Evolutionary conservation across 202 grass and related monocot genomes (phyloP).

Genomic region (Digitaria exilis): DNA sequence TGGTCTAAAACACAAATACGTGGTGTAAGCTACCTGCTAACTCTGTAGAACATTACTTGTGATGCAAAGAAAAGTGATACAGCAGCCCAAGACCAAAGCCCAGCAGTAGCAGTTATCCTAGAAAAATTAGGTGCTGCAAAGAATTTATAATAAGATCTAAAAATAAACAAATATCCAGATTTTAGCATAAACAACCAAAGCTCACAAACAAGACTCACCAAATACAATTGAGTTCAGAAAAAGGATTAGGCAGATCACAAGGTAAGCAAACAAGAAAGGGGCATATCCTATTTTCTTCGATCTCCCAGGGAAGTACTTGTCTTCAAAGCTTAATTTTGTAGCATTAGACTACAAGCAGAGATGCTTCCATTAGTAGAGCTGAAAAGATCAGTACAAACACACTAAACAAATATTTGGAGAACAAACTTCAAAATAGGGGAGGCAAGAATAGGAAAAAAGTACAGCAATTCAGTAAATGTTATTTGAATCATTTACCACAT

Average conservation of each 20-base stretch:
- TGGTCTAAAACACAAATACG: slow-evolving; percentile 24
- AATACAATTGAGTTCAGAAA: slow-evolving; percentile 88
- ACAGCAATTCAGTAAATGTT: slow-evolving; percentile 1
- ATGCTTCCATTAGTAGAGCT: slow-evolving; percentile 44
- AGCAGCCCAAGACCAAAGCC: slow-evolving; percentile 81
- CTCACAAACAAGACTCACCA: slow-evolving; percentile 50
- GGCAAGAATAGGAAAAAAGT: slow-evolving; percentile 11
- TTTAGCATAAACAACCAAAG: slow-evolving; percentile 31
- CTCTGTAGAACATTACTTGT: slow-evolving; percentile 85
- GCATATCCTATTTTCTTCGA: slow-evolving; percentile 77
- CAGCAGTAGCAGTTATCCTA: slow-evolving; percentile 73
- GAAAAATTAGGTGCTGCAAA: slow-evolving; percentile 75
- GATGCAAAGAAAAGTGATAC: slow-evolving; percentile 80
- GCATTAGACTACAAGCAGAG: slow-evolving; percentile 78
- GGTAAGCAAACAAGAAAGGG: slow-evolving; percentile 64
- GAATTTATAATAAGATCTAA: slow-evolving; percentile 42
- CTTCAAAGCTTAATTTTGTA: slow-evolving; percentile 77
- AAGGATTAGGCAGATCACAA: slow-evolving; percentile 67
- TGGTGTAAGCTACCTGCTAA: slow-evolving; percentile 74
- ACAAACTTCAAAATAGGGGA: slow-evolving; percentile 20
- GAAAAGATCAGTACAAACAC: slow-evolving; percentile 34
- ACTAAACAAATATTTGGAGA: slow-evolving; percentile 12
- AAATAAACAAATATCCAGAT: slow-evolving; percentile 23
- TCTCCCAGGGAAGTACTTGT: slow-evolving; percentile 67
- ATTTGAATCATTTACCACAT: slow-evolving; percentile 40